Evolutionary conservation across 495 filamentous ascomycete genomes (phyloP), one percentile per base, ranked within the genome.

Genomic region (Penicillium subrubescens): DNA sequence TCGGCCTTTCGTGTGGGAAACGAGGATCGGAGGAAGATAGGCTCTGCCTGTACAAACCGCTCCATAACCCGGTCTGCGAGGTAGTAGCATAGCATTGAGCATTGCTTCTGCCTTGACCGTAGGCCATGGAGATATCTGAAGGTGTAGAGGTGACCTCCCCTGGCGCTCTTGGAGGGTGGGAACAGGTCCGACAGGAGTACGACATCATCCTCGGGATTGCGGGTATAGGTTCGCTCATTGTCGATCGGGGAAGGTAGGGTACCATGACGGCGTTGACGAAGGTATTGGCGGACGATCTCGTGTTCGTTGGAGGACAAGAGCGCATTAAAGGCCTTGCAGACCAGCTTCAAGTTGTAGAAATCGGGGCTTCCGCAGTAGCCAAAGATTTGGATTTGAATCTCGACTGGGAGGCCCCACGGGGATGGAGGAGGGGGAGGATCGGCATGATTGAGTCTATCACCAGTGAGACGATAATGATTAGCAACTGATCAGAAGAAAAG

Each of bases 121-220:
- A 82, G 63, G 19, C 71, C 75, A 63, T 74, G 63, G 25, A 81
- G 55, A 67, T 82, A 82, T 65, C 74, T 71, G 53, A 79, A 82
- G 1, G 79, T 82, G 59, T 82, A 82, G 17, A 82, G 68, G 60
- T 79, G 72, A 14, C 80, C 80, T 8, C 80, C 80, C 37, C 75
- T 76, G 19, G 78, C 80, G 55, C 80, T 82, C 41, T 77, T 79
- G 6, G 74, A 67, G 0, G 80, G 80, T 10, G 75, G 79, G 56
- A 82, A 82, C 17, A 82, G 67, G 66, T 82, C 80, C 50, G 80
- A 82, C 31, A 82, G 67, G 37, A 82, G 75, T 15, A 82, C 75
- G 15, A 78, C 79, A 70, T 82, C 80, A 60, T 82, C 80, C 59
- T 76, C 74, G 4, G 80, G 79, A 46, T 76, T 77, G 33, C 78